A percentile compares a stretch with the other conserved stretches of the same genome.
These are phyloP conservation scores for Thalassiosira profunda DNA, from an alignment of 108 stramenopile species.

Conservation along the genomic window DNA sequence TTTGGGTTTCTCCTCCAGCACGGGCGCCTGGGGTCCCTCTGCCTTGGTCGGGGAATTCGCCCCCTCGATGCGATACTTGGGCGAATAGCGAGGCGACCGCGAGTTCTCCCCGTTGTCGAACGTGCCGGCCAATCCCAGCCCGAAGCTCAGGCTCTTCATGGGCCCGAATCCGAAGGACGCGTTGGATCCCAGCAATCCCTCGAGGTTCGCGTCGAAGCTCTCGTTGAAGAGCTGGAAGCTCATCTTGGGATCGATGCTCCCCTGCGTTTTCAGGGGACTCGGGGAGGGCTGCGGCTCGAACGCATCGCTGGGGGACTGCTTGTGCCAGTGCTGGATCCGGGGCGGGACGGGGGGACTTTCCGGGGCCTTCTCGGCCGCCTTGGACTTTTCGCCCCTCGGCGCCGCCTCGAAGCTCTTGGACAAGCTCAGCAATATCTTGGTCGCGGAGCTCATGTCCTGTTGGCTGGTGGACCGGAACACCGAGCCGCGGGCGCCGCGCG, in stretches of 20 bases:
- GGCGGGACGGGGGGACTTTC: conserved; percentile 44
- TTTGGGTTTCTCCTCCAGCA: not conserved
- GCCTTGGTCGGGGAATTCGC: conserved; percentile 16
- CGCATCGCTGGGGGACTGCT: conserved; percentile 14
- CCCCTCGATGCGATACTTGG: conserved; percentile 18
- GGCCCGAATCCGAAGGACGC: conserved; percentile 54
- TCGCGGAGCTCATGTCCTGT: conserved; percentile 1
- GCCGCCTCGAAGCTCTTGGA: conserved; percentile 47
- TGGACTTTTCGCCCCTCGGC: conserved; percentile 1
- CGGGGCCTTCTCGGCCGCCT: conserved; percentile 10
- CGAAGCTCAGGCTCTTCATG: conserved; percentile 67
- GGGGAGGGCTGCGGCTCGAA: conserved; percentile 56
- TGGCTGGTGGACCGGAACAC: not conserved
- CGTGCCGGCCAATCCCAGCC: conserved; percentile 41
- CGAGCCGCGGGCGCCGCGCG: conserved; percentile 39
- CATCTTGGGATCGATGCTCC: conserved; percentile 68
- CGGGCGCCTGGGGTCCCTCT: conserved; percentile 9
- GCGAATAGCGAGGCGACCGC: conserved; percentile 21
- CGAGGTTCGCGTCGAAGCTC: conserved; percentile 84
- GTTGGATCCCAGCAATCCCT: conserved; percentile 57
- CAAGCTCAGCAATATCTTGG: conserved; percentile 35
- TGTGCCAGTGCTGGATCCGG: conserved; percentile 49
- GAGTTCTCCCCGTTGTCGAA: conserved; percentile 31
- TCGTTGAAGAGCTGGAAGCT: conserved; percentile 84
- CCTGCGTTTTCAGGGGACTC: conserved; percentile 53